These are phyloP conservation scores for Paecilomyces dactylethromorphus DNA, from an alignment of 2,329 filamentous ascomycete species.

Conservation along the genomic window DNA sequence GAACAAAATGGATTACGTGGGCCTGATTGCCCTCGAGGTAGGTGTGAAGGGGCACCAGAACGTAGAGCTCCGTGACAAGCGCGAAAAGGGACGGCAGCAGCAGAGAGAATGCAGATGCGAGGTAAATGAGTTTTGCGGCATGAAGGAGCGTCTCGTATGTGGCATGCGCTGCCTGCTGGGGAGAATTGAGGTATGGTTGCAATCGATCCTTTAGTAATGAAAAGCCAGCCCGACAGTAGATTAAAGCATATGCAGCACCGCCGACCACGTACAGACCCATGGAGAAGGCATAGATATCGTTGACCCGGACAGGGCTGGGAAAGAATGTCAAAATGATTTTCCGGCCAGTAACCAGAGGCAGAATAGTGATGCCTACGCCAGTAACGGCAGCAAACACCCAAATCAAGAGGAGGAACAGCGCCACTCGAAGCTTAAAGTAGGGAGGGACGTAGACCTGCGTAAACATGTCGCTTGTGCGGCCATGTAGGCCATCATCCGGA, in stretches of 20 bases:
- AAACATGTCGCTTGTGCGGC: constrained; percentile 56
- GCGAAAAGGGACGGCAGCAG: constrained; percentile 76
- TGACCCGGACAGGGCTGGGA: constrained; percentile 66
- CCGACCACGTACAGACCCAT: constrained; percentile 80
- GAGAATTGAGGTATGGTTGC: constrained; percentile 22
- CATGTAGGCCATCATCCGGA: constrained; percentile 52
- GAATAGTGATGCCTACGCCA: constrained; percentile 75
- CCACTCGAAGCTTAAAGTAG: constrained; percentile 71
- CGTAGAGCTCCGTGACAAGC: constrained; percentile 76
- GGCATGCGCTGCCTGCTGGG: constrained; percentile 19
- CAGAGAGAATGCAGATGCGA: constrained; percentile 67
- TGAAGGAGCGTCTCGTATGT: constrained; percentile 18
- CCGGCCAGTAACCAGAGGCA: constrained; percentile 80
- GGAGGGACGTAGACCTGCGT: constrained; percentile 76
- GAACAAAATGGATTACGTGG: constrained; percentile 67
- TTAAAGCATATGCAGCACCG: constrained; percentile 55
- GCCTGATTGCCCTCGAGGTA: constrained; percentile 47
- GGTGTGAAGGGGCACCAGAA: constrained; percentile 79
- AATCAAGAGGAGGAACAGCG: constrained; percentile 78
- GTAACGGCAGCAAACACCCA: constrained; percentile 90
- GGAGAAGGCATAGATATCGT: constrained; percentile 95
- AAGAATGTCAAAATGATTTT: constrained; percentile 67
- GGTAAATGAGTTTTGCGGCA: constrained; percentile 58
- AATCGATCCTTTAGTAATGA: constrained; percentile 15
- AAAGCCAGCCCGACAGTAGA: constrained; percentile 38